Base-by-base conservation (phyloP, 2,329 filamentous ascomycete species). In the Microsporum audouinii region DNA sequence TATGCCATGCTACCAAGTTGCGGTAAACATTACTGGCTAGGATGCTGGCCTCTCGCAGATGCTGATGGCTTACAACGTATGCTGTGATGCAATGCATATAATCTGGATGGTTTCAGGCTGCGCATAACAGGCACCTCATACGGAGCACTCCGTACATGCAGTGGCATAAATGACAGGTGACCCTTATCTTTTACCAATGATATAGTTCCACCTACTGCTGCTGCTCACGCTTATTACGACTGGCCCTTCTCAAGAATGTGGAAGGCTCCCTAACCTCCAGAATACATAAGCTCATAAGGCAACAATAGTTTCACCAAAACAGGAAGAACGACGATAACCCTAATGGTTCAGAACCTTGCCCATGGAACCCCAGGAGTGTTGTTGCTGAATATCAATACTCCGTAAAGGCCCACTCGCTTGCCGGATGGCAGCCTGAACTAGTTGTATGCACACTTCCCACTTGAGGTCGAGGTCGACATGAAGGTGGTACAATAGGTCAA, bases 31-130 rank as follows among this genome's bases (percentile, higher is more conserved):
- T 55, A 55, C 49, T 55, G 49, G 49, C 31, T 55, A 34, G 14
- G 14, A 8, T 17, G 49, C 14, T 36, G 31, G 31, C n/a, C 14
- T 55, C 33, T n/a, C 33, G 49, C 49, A 55, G 29, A 10, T 55
- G 23, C n/a, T 55, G 12, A 55, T 55, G 49, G 29, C 31, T 55
- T 55, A 55, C 49, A 55, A 34, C 49, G 49, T 36, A 55, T 55
- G 49, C 49, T 55, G 49, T 55, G 49, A 17, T 55, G 49, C 49
- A 55, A 55, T 55, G 49, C 49, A 55, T 23, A 55, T 36, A 55
- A 55, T 55, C 49, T 55, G 29, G 43, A 29, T 47, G 43, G 43
- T 47, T 47, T 29, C 23, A 49, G 45, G 45, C 23, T 34, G 49
- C 49, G 49, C 49, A 55, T 55, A 55, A 55, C 12, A 49, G 7